Base-by-base conservation (phyloP, 306 rosid genomes). In the Quercus parvula region DNA sequence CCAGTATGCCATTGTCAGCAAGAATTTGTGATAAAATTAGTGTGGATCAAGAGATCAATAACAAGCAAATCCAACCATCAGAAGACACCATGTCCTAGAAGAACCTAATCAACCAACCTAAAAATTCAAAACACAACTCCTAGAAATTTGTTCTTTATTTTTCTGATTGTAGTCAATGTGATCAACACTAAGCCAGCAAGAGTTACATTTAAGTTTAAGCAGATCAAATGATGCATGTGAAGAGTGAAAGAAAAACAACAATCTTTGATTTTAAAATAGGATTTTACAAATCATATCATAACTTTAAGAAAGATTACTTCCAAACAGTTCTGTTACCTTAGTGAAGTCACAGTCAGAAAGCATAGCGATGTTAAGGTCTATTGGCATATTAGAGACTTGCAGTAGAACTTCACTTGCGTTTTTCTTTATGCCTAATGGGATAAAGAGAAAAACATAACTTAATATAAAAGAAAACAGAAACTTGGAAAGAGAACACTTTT, bases 261-360 rank as follows among this genome's bases (percentile, higher is more conserved):
- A 49, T 49, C 17, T 49, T 49, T 12, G 4, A 49, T 49, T 12
- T 49, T 49, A 3, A 49, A 49, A 2, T 49, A 20, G 13, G 66
- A 20, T 20, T 22, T 59, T 59, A 1, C 24, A 22, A 59, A 59
- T 59, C 30, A 24, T 20, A 20, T 59, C 17, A 24, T 24, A 56
- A 41, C 22, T 15, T 41, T 41, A 78, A 55, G 13, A 9, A 62
- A 70, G 10, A 20, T 49, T 49, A 12, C 51, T 24, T 46, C 22
- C 25, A 56, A 22, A 73, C 33, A 33, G 62, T 38, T 30, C 5
- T 55, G 46, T 41, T 86, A 94, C 95, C 92, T 94, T 87, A 20
- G 89, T 91, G 79, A 91, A 70, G 73, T 89, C 95, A 20, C 76
- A 76, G 76, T 91, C 94, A 22, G 91, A 89, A 8, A 94, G 88